A percentile compares a stretch with the other conserved stretches of the same genome.
Evolutionary conservation across 2,329 filamentous ascomycete species (phyloP).

Genomic region (Phaeophleospora eucalypticola): DNA sequence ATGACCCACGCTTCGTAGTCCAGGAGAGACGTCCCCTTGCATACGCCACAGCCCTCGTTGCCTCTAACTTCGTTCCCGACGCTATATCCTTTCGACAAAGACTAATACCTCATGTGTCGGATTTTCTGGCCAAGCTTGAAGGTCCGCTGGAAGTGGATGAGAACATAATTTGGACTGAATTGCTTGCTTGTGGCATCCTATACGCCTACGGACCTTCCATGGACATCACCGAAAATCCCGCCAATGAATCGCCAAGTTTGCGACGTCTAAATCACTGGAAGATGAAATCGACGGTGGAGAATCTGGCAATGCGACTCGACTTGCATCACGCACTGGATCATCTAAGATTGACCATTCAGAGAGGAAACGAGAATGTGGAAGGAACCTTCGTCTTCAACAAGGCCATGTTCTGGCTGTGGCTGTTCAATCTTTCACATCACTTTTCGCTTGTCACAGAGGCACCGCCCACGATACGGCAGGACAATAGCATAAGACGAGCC

Average conservation of each 20-base stretch:
- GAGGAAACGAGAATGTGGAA: neutral
- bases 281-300: slow-evolving; percentile 3
- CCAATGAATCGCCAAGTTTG: neutral
- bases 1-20: slow-evolving; percentile 1
- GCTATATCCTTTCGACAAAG: neutral
- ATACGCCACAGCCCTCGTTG: slow-evolving; percentile 1
- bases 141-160: slow-evolving; percentile 2
- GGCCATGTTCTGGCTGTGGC: slow-evolving; percentile 8
- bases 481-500: slow-evolving; percentile 5
- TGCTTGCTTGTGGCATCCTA: slow-evolving; percentile 7
- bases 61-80: slow-evolving; percentile 2
- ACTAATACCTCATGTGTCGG: slow-evolving; percentile 1
- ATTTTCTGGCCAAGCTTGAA: slow-evolving; percentile 3
- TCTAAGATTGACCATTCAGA: neutral
- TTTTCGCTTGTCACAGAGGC: slow-evolving; percentile 6
- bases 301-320: slow-evolving; percentile 4
- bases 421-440: slow-evolving; percentile 5
- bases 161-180: slow-evolving; percentile 6
- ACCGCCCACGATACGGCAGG: slow-evolving; percentile 5
- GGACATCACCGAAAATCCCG: slow-evolving; percentile 5
- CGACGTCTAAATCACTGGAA: slow-evolving; percentile 8
- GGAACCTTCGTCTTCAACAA: slow-evolving; percentile 1
- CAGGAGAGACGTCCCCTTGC: neutral
- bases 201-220: slow-evolving; percentile 3
- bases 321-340: slow-evolving; percentile 2